Base-by-base conservation (phyloP, 306 rosid genomes). In the Fragaria iinumae region DNA sequence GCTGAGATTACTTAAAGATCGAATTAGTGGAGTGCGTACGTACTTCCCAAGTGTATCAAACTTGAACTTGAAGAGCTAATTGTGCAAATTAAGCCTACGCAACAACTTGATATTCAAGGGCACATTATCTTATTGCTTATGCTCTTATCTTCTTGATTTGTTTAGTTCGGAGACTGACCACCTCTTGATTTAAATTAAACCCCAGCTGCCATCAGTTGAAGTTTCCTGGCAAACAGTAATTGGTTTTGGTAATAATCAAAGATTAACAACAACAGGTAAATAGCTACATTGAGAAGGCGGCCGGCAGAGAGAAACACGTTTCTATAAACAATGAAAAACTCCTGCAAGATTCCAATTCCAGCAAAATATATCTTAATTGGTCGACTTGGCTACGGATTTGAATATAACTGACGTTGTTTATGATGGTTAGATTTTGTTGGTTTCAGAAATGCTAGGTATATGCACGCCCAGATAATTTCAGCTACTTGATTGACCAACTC, bases 381-480 rank as follows among this genome's bases (percentile, higher is more conserved):
- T 27, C 8, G 67, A 60, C 67, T 23, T 23, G 3, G 52, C 45
- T 29, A 69, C 7, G 1, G 52, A 69, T 48, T 69, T 70, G 60
- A 70, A 71, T 49, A 71, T 29, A 29, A 29, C 18, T 17, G 62
- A 32, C 45, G 62, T 71, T 32, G 62, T 17, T 71, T 44, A 69
- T 44, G 39, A 25, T 69, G 27, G 57, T 44, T 44, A 25, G 56
- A 49, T 48, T 49, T 49, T 49, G 63, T 34, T 70, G 25, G 25
- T 25, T 25, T 25, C 25, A 25, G 25, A 25, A 62, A 27, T 60
- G 32, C 32, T 10, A 56, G 32, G 11, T 60, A 27, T 27, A 13
- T 25, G 20, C 39, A 25, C 39, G 39, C 8, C 29, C 39, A 14
- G 29, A 10, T 20, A 27, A 27, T 27, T 62, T 29, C 20, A 64